A percentile compares a stretch with the other conserved stretches of the same genome.
These are phyloP conservation scores for Moniliella sp. DNA, from an alignment of 1,284 basidiomycete genomes.

Conservation along the genomic window DNA sequence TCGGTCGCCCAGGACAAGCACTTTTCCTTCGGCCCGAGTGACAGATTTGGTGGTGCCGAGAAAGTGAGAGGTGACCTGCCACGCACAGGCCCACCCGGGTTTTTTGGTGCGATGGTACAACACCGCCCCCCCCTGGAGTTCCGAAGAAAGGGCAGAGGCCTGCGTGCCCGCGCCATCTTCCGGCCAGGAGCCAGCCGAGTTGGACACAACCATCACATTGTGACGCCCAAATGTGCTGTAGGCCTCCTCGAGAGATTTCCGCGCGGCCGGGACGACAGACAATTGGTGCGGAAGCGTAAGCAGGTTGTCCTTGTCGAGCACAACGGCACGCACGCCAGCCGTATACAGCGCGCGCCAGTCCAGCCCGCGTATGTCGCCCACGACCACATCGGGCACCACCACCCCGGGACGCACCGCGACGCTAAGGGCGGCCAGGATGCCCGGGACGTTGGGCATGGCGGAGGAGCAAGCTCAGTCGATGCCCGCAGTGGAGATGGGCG, in stretches of 20 bases:
- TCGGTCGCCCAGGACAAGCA: conserved; percentile 69
- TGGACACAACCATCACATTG: conserved; percentile 73
- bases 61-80: conserved; percentile 47
- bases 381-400: not conserved
- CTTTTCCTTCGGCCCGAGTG: conserved; percentile 17
- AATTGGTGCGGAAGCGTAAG: conserved; percentile 38
- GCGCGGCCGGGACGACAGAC: not conserved
- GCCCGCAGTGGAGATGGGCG: too few relatives aligned
- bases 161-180: conserved; percentile 41
- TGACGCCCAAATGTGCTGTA: conserved; percentile 50
- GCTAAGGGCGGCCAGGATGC: not conserved
- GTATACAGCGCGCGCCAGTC: conserved; percentile 57
- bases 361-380: conserved; percentile 54
- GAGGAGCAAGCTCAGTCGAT: too few relatives aligned
- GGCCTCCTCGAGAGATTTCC: conserved; percentile 58
- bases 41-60: conserved; percentile 27
- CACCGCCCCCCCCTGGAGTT: conserved; percentile 53
- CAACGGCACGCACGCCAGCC: conserved; percentile 61
- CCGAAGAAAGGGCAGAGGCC: conserved; percentile 62
- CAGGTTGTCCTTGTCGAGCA: conserved; percentile 96
- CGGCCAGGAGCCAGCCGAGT: conserved; percentile 61
- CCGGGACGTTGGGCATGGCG: conserved; percentile 1
- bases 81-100: conserved; percentile 47
- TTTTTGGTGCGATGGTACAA: conserved; percentile 56
- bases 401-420: not conserved